Conservation (phyloP, 306 rosid species). For the Trifolium dubium region DNA sequence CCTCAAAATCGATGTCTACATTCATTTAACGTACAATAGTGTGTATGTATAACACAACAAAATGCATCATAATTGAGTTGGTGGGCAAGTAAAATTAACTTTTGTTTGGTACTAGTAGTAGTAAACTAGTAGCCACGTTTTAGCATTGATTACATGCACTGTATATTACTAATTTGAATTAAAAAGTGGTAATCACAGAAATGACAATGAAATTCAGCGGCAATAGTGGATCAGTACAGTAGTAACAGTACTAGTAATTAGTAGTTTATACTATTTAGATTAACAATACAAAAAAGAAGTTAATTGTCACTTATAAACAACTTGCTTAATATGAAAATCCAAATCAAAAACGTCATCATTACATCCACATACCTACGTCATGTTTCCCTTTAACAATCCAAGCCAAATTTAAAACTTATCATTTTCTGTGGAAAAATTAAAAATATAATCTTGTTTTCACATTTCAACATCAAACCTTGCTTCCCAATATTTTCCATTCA, state of each 20-base stretch:
- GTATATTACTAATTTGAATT: neutral
- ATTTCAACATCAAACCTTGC: conserved; percentile 29
- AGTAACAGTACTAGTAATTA: neutral
- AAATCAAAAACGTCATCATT: neutral
- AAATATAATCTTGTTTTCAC: neutral
- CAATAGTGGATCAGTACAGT: neutral
- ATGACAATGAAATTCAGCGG: neutral
- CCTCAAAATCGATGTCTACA: too few relatives aligned
- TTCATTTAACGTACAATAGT: too few relatives aligned
- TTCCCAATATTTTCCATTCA: conserved; percentile 60
- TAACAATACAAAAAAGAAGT: neutral
- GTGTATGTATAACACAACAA: too few relatives aligned
- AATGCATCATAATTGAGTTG: neutral
- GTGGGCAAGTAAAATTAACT: neutral
- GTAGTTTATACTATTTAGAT: too few relatives aligned
- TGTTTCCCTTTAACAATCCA: neutral
- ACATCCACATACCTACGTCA: neutral
- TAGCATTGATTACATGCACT: neutral
- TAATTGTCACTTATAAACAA: neutral
- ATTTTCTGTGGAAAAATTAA: conserved; percentile 35
- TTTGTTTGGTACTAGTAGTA: neutral
- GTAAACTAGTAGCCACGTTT: neutral
- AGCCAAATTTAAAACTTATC: neutral
- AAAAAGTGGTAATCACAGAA: neutral
- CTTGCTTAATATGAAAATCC: neutral